Base-by-base conservation (phyloP, 148 eudicot genomes). In the Fallopia convolvulus region DNA sequence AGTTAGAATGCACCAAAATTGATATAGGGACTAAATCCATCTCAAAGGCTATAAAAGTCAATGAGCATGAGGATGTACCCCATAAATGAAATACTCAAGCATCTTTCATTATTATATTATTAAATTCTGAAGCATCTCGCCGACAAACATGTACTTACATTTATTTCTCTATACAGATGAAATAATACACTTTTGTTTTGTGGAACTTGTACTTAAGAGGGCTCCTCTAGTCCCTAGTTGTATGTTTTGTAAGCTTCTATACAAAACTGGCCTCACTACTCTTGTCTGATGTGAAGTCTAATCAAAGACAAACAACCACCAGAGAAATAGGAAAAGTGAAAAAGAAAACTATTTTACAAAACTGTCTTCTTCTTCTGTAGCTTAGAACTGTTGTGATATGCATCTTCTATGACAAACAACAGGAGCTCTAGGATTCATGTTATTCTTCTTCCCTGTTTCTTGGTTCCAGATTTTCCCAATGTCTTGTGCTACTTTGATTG, bases 401-500 rank as follows among this genome's bases (percentile, higher is more conserved):
- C 73, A 70, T 70, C 73, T 70, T 30, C 73, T 70, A 18, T 70
- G 42, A 14, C 73, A 70, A 41, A 46, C 73, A 15, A 9, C 73
- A 15, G 46, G 73, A 33, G 73, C 73, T 70, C 73, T 70, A 33
- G 41, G 73, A 30, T 70, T 70, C 40, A 36, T 70, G 11, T 70
- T 70, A 3, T 70, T 70, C 73, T 70, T 70, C 14, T 70, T 70
- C 36, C 21, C 46, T 33, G 73, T 70, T 70, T 70, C 73, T 9
- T 70, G 36, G 2, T 70, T 70, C 73, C 73, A 70, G 73, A 70
- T 70, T 20, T 39, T 70, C 11, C 46, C 83, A 68, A 94, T 85
- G 60, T 94, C 94, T 71, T 58, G 65, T 12, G 98, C 93, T 18
- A 90, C 85, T 42, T 92, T 87, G 21, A 82, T 41, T 12, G 98